phyloP scores from a whole-genome alignment of 352 stramenopile species.

The Phytopythium delawarense region DNA sequence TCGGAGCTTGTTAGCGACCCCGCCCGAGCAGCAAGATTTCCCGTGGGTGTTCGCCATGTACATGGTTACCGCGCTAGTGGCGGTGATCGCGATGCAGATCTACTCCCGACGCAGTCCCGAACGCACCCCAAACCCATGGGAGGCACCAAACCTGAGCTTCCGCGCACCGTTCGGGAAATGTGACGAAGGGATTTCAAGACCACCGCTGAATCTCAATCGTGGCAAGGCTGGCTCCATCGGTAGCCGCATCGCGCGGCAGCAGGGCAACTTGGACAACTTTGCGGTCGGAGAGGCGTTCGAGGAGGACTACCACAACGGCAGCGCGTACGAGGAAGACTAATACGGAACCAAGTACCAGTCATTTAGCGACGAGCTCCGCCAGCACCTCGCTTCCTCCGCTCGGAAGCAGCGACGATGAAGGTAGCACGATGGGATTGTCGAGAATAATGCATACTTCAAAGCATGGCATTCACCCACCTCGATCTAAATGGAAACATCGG shows the following conservation, averaged over 20 bases:
- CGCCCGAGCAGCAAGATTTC: constrained; percentile 13
- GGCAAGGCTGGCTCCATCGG: not conserved
- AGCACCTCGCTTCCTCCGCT: constrained; percentile 13
- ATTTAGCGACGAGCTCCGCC: constrained; percentile 23
- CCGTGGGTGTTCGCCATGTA: constrained; percentile 26
- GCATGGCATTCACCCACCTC: constrained; percentile 3
- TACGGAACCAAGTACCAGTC: constrained; percentile 19
- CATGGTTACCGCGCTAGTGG: constrained; percentile 10
- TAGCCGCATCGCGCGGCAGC: not conserved
- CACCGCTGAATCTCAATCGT: not conserved
- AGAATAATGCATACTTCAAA: not conserved
- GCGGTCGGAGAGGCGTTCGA: constrained; percentile 7
- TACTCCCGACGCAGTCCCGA: constrained; percentile 18
- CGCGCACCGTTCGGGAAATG: not conserved
- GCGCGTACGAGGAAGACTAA: constrained; percentile 17
- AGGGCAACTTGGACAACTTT: constrained; percentile 5
- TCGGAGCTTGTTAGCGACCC: constrained; percentile 26
- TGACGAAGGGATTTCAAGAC: not conserved
- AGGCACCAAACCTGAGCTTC: constrained; percentile 1
- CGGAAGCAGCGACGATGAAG: not conserved
- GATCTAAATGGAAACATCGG: constrained; percentile 17
- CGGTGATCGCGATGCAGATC: constrained; percentile 26
- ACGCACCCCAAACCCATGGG: constrained; percentile 17
- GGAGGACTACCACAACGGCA: not conserved
- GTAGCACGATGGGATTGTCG: not conserved